Conservation (phyloP, 208 protist species). For the Wallacemonas sp. region DNA sequence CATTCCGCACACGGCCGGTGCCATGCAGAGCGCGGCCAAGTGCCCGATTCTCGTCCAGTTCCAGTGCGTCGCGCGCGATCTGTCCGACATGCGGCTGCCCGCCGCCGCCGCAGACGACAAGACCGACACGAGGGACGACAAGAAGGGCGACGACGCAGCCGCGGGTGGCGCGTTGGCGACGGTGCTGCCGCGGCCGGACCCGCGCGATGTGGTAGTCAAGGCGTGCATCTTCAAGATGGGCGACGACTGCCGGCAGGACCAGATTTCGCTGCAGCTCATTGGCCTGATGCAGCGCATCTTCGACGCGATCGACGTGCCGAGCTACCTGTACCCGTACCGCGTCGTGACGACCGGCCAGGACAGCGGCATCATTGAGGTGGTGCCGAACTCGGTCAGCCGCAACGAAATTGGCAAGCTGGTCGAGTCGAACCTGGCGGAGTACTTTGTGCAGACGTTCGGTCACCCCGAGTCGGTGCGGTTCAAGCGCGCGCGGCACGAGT, state of each 20-base stretch:
- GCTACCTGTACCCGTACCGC: slow-evolving; percentile 93
- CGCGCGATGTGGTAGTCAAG: slow-evolving; percentile 41
- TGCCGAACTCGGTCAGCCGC: slow-evolving; percentile 84
- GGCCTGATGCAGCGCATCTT: slow-evolving; percentile 87
- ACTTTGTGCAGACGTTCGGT: slow-evolving; percentile 93
- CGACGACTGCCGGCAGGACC: slow-evolving; percentile 95
- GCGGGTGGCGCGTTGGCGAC: slow-evolving; percentile 14
- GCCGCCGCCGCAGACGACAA: slow-evolving; percentile 8
- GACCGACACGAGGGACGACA: neutral
- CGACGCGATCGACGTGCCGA: slow-evolving; percentile 70
- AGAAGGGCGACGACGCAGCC: neutral
- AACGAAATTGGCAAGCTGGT: slow-evolving; percentile 92
- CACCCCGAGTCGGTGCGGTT: slow-evolving; percentile 80
- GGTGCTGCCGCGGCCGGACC: slow-evolving; percentile 16
- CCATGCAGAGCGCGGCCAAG: slow-evolving; percentile 91
- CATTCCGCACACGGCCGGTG: slow-evolving; percentile 69
- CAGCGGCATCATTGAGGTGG: slow-evolving; percentile 93
- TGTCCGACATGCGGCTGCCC: slow-evolving; percentile 44
- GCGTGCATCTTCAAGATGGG: slow-evolving; percentile 96
- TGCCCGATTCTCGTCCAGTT: slow-evolving; percentile 93
- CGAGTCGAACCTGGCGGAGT: slow-evolving; percentile 88
- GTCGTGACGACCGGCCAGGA: slow-evolving; percentile 88
- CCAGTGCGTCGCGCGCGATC: slow-evolving; percentile 50
- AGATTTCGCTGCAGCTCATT: slow-evolving; percentile 94
- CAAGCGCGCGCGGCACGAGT: slow-evolving; percentile 88